Evolutionary conservation across 345 rosid species (phyloP), one percentile per base, ranked within the genome.

Genomic region (Murraya koenigii): DNA sequence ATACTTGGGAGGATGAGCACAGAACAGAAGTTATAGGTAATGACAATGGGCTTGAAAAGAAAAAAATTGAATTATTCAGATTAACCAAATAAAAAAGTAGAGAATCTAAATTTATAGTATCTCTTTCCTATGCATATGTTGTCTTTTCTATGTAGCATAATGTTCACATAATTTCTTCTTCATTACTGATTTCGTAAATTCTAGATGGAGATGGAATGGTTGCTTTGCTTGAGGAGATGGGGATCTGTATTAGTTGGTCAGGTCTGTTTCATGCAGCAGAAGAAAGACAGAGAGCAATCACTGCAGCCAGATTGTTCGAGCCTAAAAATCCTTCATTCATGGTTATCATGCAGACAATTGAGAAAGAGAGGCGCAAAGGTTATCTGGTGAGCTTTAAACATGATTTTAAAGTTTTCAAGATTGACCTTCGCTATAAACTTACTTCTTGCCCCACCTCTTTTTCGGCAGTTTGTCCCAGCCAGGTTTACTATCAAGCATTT

Each of bases 241-340:
- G 33, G 39, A 36, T 80, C 36, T 74, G 67, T 83, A 41, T 61
- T 58, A 72, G 35, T 33, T 4, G 4, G 28, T 62, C 71, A 28
- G 60, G 71, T 49, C 15, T 70, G 15, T 3, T 3, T n/a, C 72
- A 35, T 26, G 67, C 82, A 2, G 41, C 82, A 1, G 81, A 68
- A 70, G 65, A 63, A 39, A 80, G 85, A 75, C 81, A 69, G 35
- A 83, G 84, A 74, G 87, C 85, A 32, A 68, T 84, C 30, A 62
- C 71, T 59, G 78, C 88, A 49, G 86, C 77, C 33, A 79, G 77
- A 79, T 74, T 35, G 77, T 78, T 72, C 65, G 79, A 82, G 78
- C 88, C 88, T 13, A 59, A 33, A 25, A 83, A 79, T 72, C 89
- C 89, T 25, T 82, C 76, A 44, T 86, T 84, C 82, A 74, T 80